Evolutionary conservation across 2,329 filamentous ascomycete species (phyloP), one percentile per base, ranked within the genome.

Genomic region (Colletotrichum ledebouriae): DNA sequence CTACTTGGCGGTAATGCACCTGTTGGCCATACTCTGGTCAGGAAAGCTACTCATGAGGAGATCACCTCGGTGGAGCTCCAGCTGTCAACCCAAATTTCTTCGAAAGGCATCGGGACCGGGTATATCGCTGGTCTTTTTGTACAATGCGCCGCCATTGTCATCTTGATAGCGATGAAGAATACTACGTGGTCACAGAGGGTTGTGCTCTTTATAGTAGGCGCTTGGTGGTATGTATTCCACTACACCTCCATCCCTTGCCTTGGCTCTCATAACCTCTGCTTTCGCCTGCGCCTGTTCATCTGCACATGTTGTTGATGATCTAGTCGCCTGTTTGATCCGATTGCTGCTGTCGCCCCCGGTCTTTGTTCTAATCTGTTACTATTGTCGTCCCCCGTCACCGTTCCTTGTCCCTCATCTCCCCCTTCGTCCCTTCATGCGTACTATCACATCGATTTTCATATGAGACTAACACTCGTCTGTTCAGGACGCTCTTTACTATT

Each of bases 21-120:
- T 2, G 76, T 76, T 7, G 75, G 77, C 0, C 71, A 76, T 42
- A 75, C 75, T 5, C 66, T 84, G 37, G 79, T 79, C 29, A 79
- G 77, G 10, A 74, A 77, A 10, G 78, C 80, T 29, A 84, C 81
- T 2, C 78, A 82, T 69, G 78, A 83, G 63, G 83, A 88, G 73
- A 77, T 85, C 47, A 85, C 94, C 74, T 83, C 87, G 71, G 76
- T 84, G 50, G 93, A 95, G 77, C 87, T 98, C 70, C 87, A 89
- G 70, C 83, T 98, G 7, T 97, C 94, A 0, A 97, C 94, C 2
- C 90, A 91, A 73, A 97, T 99, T 71, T 98, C 95, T 0, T 93
- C 94, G 2, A 92, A 92, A 74, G 96, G 96, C 11, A 95, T 98
- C 60, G 95, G 94, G 0, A 97, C 97, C 70, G 96, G 96, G 12